A percentile compares a stretch with the other conserved stretches of the same genome.
These are phyloP conservation scores for Yamadazyma paraphyllophila DNA, from an alignment of 805 yeast species.

Conservation along the genomic window DNA sequence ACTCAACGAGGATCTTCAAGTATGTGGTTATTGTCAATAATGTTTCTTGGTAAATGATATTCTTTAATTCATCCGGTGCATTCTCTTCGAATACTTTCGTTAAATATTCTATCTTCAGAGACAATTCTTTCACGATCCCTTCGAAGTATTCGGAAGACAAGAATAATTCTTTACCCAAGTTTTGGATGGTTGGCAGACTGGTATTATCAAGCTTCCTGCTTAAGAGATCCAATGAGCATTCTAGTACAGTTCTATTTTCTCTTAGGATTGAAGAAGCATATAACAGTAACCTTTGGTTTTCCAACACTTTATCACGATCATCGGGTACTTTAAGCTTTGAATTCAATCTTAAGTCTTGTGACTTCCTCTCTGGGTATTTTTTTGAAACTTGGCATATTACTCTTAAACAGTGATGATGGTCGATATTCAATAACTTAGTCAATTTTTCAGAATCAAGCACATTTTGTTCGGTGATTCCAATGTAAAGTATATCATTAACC, in stretches of 20 bases:
- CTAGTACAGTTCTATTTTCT: constrained; percentile 53
- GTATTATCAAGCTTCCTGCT: constrained; percentile 34
- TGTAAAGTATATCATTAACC: constrained; percentile 40
- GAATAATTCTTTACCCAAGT: constrained; percentile 38
- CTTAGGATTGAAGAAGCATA: constrained; percentile 41
- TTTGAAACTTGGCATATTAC: constrained; percentile 40
- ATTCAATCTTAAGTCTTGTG: constrained; percentile 22
- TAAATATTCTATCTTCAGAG: background rate
- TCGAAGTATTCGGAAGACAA: constrained; percentile 30
- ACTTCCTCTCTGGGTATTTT: constrained; percentile 33
- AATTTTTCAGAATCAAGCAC: constrained; percentile 41
- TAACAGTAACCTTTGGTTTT: constrained; percentile 29
- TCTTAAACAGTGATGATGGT: constrained; percentile 48
- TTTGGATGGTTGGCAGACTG: constrained; percentile 29
- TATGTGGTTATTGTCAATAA: constrained; percentile 32
- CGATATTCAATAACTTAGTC: constrained; percentile 37
- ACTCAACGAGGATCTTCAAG: constrained; percentile 38
- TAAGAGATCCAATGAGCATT: constrained; percentile 46
- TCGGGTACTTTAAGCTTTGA: constrained; percentile 30
- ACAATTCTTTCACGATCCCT: constrained; percentile 19
- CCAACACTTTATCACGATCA: constrained; percentile 30
- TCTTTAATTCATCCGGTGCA: constrained; percentile 18
- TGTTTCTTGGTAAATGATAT: constrained; percentile 27
- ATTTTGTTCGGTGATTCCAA: constrained; percentile 30
- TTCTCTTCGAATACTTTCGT: background rate